Conservation (phyloP, 2,329 filamentous ascomycete genomes). For the Celoporthe dispersa region DNA sequence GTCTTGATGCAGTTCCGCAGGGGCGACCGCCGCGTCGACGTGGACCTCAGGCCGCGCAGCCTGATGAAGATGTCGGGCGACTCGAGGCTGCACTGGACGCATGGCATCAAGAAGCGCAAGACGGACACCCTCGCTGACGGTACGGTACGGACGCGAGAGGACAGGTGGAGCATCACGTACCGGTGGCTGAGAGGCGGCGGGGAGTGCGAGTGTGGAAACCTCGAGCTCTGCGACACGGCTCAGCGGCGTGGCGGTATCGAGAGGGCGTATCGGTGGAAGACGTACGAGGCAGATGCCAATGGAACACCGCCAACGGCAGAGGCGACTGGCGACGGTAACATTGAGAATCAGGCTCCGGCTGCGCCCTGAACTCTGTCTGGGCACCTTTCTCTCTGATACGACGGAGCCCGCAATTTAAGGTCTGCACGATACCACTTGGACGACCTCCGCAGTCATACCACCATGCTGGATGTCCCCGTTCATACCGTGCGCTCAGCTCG, state of each 20-base stretch:
- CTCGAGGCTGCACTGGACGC: constrained; percentile 53
- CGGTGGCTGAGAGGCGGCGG: constrained; percentile 53
- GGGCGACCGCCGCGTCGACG: constrained; percentile 40
- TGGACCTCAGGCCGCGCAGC: constrained; percentile 53
- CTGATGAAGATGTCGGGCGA: constrained; percentile 57
- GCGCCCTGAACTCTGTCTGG: neutral
- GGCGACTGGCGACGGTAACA: neutral
- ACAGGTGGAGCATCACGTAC: constrained; percentile 61
- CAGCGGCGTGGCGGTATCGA: constrained; percentile 50
- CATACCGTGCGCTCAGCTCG: neutral
- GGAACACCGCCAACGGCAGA: neutral
- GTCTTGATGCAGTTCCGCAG: constrained; percentile 51
- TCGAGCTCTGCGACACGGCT: constrained; percentile 56
- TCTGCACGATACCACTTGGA: neutral
- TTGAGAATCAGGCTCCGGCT: neutral
- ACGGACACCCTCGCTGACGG: constrained; percentile 48
- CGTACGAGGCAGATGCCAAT: constrained; percentile 29
- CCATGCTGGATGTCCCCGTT: neutral
- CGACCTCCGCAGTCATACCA: neutral
- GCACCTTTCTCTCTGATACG: neutral
- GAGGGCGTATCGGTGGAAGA: constrained; percentile 56
- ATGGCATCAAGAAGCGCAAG: constrained; percentile 40
- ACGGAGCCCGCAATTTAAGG: neutral
- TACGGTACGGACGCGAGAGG: constrained; percentile 45
- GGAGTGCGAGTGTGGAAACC: constrained; percentile 55